Conservation (phyloP, 1,139 yeast genomes). For the Suhomyces chickasaworum region DNA sequence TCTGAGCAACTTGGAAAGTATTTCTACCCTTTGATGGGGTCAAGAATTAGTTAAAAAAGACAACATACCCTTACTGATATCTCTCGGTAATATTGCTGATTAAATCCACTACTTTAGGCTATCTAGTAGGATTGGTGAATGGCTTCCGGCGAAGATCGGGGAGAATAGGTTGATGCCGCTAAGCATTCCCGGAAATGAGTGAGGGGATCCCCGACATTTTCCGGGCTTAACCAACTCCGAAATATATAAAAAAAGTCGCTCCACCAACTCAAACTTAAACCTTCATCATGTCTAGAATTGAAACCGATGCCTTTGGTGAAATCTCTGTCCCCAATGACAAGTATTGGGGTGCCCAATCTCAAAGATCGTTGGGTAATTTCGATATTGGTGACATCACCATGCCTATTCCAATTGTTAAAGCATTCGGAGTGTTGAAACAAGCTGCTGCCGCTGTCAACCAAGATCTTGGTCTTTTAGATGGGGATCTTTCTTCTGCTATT, state of each 20-base stretch:
- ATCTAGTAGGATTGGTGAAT: too few species aligned
- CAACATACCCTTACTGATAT: too few species aligned
- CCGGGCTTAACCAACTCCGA: slow-evolving; percentile 6
- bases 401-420: slow-evolving; percentile 88
- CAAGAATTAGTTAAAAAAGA: too few species aligned
- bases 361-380: slow-evolving; percentile 88
- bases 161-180: neutral
- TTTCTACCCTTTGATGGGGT: too few species aligned
- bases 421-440: slow-evolving; percentile 92
- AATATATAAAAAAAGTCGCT: slow-evolving; percentile 1
- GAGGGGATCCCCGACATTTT: slow-evolving; percentile 5
- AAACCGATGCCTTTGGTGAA: slow-evolving; percentile 96
- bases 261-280: neutral
- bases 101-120: too few species aligned
- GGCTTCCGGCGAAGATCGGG: neutral
- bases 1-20: too few species aligned
- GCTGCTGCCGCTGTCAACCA: slow-evolving; percentile 93
- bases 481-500: slow-evolving; percentile 80
- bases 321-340: slow-evolving; percentile 82
- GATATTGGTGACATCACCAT: slow-evolving; percentile 87
- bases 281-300: slow-evolving; percentile 56
- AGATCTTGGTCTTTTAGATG: slow-evolving; percentile 76
- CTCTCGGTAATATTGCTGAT: too few species aligned
- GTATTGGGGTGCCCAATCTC: slow-evolving; percentile 99
- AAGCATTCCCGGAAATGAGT: neutral